Conservation (phyloP, 331 rosid genomes). For the Rhamnella rubrinervis region DNA sequence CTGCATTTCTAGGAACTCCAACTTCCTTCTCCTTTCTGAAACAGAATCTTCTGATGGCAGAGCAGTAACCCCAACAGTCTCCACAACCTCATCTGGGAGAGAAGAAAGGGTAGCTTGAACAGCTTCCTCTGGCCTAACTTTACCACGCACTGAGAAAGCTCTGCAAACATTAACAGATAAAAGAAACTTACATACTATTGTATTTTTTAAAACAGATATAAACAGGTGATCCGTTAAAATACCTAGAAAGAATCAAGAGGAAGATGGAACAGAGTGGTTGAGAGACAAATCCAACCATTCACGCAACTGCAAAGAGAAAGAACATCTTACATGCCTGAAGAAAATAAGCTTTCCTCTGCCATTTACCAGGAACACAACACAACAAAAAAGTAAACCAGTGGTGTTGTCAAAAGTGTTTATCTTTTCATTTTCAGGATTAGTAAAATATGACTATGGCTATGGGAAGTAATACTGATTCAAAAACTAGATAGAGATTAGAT, state of each 20-base stretch:
- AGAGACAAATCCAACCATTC: constrained; percentile 98
- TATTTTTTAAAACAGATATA: not conserved
- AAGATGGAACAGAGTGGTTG: constrained; percentile 90
- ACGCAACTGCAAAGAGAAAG: constrained; percentile 63
- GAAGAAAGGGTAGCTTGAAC: constrained; percentile 92
- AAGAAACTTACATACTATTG: not conserved
- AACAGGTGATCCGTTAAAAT: constrained; percentile 6
- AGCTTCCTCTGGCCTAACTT: constrained; percentile 81
- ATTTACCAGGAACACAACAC: not conserved
- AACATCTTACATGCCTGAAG: not conserved
- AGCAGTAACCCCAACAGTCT: constrained; percentile 83
- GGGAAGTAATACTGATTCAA: not conserved
- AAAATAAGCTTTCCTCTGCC: not conserved
- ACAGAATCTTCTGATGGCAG: constrained; percentile 92
- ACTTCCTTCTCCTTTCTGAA: constrained; percentile 86
- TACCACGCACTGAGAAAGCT: constrained; percentile 84
- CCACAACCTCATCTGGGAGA: constrained; percentile 97
- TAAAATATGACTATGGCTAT: no score
- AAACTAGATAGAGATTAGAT: not conserved
- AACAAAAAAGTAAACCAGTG: not conserved
- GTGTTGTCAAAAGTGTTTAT: not conserved
- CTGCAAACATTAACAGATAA: constrained; percentile 34
- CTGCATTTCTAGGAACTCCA: constrained; percentile 92
- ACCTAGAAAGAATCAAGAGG: constrained; percentile 99
- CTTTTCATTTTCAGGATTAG: not conserved